Conservation (phyloP, 2,329 filamentous ascomycete species). For the Parastagonospora avenae region DNA sequence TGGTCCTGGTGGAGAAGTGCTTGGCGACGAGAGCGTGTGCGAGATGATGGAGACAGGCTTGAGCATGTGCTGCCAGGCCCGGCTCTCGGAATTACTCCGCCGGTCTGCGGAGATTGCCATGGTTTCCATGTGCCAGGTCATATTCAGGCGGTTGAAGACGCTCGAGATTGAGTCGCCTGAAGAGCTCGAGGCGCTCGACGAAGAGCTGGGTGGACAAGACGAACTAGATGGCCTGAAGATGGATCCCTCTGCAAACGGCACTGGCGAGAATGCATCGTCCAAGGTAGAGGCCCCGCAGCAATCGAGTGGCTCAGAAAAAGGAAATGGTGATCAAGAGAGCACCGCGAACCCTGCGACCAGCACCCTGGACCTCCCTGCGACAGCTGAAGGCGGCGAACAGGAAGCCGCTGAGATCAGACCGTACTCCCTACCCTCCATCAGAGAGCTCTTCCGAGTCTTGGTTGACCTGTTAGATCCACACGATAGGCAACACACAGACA, state of each 20-base stretch:
- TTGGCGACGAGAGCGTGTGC: conserved; percentile 98
- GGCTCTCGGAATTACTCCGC: conserved; percentile 87
- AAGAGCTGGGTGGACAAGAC: conserved; percentile 66
- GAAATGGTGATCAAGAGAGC: conserved; percentile 44
- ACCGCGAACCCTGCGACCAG: conserved; percentile 48
- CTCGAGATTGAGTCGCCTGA: conserved; percentile 77
- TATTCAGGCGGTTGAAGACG: conserved; percentile 90
- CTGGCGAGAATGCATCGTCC: conserved; percentile 51
- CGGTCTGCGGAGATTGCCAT: conserved; percentile 94
- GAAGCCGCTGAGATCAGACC: conserved; percentile 70
- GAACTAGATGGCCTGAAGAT: conserved; percentile 78
- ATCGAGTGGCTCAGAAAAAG: conserved; percentile 38
- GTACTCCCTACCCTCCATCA: conserved; percentile 91
- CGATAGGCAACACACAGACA: conserved; percentile 88
- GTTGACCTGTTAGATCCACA: conserved; percentile 94
- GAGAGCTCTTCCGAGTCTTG: conserved; percentile 90
- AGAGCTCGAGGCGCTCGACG: conserved; percentile 68
- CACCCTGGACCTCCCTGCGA: conserved; percentile 51
- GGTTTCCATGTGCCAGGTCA: conserved; percentile 99
- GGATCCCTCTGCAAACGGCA: conserved; percentile 74
- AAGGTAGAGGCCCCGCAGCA: conserved; percentile 45
- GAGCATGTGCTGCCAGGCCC: conserved; percentile 94
- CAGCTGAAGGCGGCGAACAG: conserved; percentile 49
- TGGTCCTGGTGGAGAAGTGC: conserved; percentile 84
- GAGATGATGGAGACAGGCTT: conserved; percentile 99